Evolutionary conservation across 225 moss, liverwort and hornwort species (phyloP), one percentile per base, ranked within the genome.

Genomic region (Marchantia paleacea): DNA sequence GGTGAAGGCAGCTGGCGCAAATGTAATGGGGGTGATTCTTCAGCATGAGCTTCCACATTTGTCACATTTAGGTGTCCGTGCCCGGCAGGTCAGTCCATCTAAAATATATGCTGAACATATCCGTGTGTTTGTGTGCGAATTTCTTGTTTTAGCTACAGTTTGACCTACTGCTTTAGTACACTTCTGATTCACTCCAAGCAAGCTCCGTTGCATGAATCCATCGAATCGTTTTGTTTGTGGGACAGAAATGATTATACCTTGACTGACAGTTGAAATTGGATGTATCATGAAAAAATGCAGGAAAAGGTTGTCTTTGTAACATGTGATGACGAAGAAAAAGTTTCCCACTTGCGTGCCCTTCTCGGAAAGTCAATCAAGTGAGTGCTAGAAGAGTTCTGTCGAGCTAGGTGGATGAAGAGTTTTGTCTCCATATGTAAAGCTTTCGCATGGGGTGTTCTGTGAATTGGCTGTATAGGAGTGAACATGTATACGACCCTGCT

Each of bases 41-140:
- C 93, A 91, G 76, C 97, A 97, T 29, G 97, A 97, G 77, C 90
- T 97, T 75, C 97, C 97, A 54, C 97, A 97, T 87, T 77, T 97
- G 83, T 97, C 97, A 83, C 97, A 97, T 83, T 89, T 97, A 78
- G 97, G 97, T 66, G 97, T 97, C 79, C 90, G 97, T 69, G 92
- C 94, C 78, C 90, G 97, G 51, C 97, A 97, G 86, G 89, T 89
- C 26, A 71, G 81, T 28, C 68, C 54, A 67, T 52, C 14, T 64
- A 24, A 39, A 14, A 22, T 15, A 19, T 48, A 47, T 30, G 39
- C 69, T 73, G 7, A 73, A 7, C 11, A 11, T 14, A 12, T 14
- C 14, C 22, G 72, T 50, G 52, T 49, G 5, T 71, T 49, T 71
- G 15, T 10, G 31, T 30, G 67, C 12, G 39, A 39, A 2, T 39